Evolutionary conservation across 2,329 filamentous ascomycete species (phyloP), one percentile per base, ranked within the genome.

Genomic region (Fusarium sororula): DNA sequence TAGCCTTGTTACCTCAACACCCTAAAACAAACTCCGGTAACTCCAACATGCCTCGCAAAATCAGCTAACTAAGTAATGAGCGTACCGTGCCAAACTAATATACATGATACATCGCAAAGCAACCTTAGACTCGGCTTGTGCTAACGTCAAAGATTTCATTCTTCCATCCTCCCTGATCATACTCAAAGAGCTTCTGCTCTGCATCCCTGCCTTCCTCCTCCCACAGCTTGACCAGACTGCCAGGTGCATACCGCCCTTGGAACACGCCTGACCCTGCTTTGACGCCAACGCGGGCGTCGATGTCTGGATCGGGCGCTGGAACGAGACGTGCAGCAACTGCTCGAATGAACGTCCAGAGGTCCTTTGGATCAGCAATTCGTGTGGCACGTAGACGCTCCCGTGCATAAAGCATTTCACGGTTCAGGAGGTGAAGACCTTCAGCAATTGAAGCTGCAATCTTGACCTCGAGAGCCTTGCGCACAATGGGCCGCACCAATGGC

Each of bases 141-240:
- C 80, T 79, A 17, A 87, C 81, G 72, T 90, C 86, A 77, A 98
- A 97, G n/a, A 97, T 91, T 51, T 90, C 91, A 81, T 97, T 98
- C 75, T 93, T 89, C 95, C 95, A 98, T 1, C 93, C 93, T 22
- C 88, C 90, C 53, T 85, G 85, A 63, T 91, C 89, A 79, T 91
- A 91, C 73, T 96, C 93, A 73, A 95, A 90, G 42, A 97, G 90
- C 45, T 90, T 87, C 81, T 97, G 93, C 26, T 87, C 87, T 0
- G 94, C 94, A 70, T 87, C 86, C 28, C 85, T 83, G 0, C 90
- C 94, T 83, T 97, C 93, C 73, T 95, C 92, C 74, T 96, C 90
- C 94, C 94, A 98, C n/a, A 97, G 82, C 83, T 93, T 95, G 58
- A 96, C 93, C 32, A 98, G 85, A 81, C 95, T 98, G 1, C 94